These are phyloP conservation scores for Cornus florida DNA, from an alignment of 148 eudicot genomes.

Conservation along the genomic window DNA sequence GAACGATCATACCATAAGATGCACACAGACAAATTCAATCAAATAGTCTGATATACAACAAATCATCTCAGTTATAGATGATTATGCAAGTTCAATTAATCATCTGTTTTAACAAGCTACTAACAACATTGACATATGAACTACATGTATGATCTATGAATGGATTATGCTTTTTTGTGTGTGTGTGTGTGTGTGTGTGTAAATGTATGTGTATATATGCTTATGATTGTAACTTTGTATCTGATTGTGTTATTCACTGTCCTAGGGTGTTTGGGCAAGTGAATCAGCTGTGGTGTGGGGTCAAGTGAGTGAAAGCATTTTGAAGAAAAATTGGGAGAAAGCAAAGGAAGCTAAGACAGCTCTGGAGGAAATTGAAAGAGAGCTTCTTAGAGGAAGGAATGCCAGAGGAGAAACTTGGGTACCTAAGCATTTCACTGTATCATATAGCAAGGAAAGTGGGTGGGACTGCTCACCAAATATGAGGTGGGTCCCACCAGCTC, in stretches of 20 bases:
- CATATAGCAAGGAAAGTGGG: constrained; percentile 42
- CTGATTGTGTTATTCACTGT: neutral
- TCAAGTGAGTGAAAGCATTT: constrained; percentile 61
- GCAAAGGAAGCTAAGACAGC: constrained; percentile 66
- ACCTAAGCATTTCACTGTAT: constrained; percentile 62
- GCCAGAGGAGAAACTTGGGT: constrained; percentile 45
- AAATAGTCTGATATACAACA: too few relatives aligned
- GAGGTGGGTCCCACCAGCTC: constrained; percentile 57
- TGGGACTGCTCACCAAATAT: constrained; percentile 67
- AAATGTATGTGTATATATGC: neutral
- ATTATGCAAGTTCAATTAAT: too few relatives aligned
- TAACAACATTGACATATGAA: too few relatives aligned
- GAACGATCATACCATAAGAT: neutral
- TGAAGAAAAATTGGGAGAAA: constrained; percentile 65
- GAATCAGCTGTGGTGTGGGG: constrained; percentile 79
- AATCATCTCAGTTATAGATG: too few relatives aligned
- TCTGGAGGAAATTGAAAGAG: constrained; percentile 64
- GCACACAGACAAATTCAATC: too few relatives aligned
- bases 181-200: too few relatives aligned
- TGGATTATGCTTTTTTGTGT: neutral
- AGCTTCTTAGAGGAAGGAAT: constrained; percentile 40
- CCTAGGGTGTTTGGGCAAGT: constrained; percentile 47
- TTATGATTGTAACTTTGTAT: neutral
- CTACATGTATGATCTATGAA: too few relatives aligned
- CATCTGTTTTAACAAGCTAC: too few relatives aligned